Base-by-base conservation (phyloP, 75 land plant species). In the Pinus tabuliformis region DNA sequence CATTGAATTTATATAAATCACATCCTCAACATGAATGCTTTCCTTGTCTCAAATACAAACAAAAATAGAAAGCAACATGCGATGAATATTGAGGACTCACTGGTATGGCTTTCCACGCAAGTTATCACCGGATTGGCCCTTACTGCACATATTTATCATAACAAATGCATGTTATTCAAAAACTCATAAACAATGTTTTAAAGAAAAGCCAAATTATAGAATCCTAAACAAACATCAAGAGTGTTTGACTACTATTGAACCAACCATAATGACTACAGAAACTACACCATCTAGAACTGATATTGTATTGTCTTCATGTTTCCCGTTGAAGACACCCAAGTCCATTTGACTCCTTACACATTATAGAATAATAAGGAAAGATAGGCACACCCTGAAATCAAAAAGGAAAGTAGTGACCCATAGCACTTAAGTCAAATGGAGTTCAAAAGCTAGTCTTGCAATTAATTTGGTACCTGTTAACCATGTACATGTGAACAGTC, bases 91-190 rank as follows among this genome's bases (percentile, higher is more conserved):
- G 20, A 39, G 71, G 21, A 76, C 78, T 62, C 14, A 83, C 85
- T 68, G 66, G 79, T 83, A 83, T n/a, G 85, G 83, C 56, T 83
- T 83, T 59, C 85, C 85, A 49, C 85, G 82, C 57, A 83, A 75
- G 37, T 76, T 72, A 54, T 83, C 85, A 76, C 52, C 76, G 17
- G 57, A 49, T 75, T 83, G 81, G 54, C 85, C 85, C 62, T 83
- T 83, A 61, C 85, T 83, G 85, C 57, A 61, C 36, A 30, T 39
- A 66, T 33, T 39, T 18, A 30, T 66, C 71, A 66, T 45, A 66
- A 6, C 7, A 65, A 39, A 36, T 20, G 39, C n/a, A 2, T 9
- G 8, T 7, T 39, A 0, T n/a, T 33, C 6, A 66, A 66, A 39
- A 20, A 39, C 71, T 39, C 4, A 1, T 4, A 6, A 65, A 65